Percentiles rank a stretch among this genome's conserved stretches.
phyloP scores from a whole-genome alignment of 1,284 basidiomycete genomes.

The Cutaneotrichosporon sp. region DNA sequence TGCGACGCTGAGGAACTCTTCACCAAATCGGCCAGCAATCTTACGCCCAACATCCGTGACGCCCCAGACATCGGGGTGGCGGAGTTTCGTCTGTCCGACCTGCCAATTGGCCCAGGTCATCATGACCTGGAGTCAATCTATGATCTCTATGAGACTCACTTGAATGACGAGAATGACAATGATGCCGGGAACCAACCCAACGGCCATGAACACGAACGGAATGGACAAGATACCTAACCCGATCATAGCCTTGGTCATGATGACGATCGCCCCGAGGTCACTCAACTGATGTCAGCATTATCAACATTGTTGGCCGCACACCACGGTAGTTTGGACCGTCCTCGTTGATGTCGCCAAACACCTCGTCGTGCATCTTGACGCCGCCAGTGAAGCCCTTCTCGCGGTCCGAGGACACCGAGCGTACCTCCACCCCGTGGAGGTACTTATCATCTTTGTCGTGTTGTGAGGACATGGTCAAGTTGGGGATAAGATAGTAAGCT shows the following conservation, averaged over 20 bases:
- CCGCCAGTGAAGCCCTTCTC: background rate
- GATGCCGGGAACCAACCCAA: slow-evolving; percentile 32
- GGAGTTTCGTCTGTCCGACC: slow-evolving; percentile 26
- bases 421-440: background rate
- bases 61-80: slow-evolving; percentile 25
- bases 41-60: slow-evolving; percentile 31
- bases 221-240: slow-evolving; percentile 39
- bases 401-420: background rate
- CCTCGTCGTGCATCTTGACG: slow-evolving; percentile 13
- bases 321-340: slow-evolving; percentile 34
- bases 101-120: slow-evolving; percentile 11
- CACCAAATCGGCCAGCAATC: slow-evolving; percentile 24
- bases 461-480: background rate
- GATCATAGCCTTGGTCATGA: slow-evolving; percentile 31
- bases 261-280: background rate
- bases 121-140: slow-evolving; percentile 25
- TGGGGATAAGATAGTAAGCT: background rate
- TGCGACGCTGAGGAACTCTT: slow-evolving; percentile 15
- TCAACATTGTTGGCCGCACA: slow-evolving; percentile 15
- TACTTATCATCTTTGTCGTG: background rate
- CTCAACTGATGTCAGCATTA: slow-evolving; percentile 6
- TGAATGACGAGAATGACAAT: slow-evolving; percentile 33
- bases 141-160: slow-evolving; percentile 33
- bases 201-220: slow-evolving; percentile 34
- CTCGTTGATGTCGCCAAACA: slow-evolving; percentile 33